Base-by-base conservation (phyloP, 768 basidiomycete species). In the Tricholoma matsutake region DNA sequence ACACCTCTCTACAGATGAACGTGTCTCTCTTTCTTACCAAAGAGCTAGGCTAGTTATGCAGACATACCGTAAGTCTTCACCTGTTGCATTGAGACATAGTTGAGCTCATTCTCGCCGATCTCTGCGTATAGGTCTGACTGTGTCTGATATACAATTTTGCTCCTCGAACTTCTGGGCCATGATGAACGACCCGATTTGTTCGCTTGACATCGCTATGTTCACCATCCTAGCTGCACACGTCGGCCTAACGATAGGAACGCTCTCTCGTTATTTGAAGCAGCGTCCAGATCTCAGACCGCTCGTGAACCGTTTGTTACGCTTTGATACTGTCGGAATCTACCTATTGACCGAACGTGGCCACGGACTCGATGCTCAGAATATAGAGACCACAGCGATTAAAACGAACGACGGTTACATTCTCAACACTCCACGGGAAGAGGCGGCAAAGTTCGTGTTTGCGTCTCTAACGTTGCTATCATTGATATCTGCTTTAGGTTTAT, bases 371-470 rank as follows among this genome's bases (percentile, higher is more conserved):
- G 80, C 83, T 1, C 80, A 82, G 64, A 84, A 86, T 64, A 78
- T 86, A 9, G 84, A 86, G 68, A 86, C 86, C 6, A 86, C 84
- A 13, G 86, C 83, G 10, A 83, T 80, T 0, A 77, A 76, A 59
- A 81, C 78, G 1, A 54, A 71, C 2, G 72, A 79, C 60, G 85
- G 84, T 2, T 86, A 81, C 61, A 75, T 83, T 45, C 78, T 86
- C 35, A 72, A 86, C 61, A 83, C 85, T 0, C 84, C 84, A 37
- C 72, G 80, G 37, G 81, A 83, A 63, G 83, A 84, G 69, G 85
- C 84, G 32, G 79, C 82, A 49, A 86, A 86, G 84, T 85, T 65
- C 60, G 80, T 71, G 29, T 20, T 25, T 54, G 57, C 51, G 25
- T 45, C 13, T 58, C 29, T 59, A 54, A 57, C 32, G 53, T 49